Percentiles rank a stretch among this genome's conserved stretches.
Conservation (phyloP, 192 early-diverging fungal species). For the Coemansia sp. region DNA sequence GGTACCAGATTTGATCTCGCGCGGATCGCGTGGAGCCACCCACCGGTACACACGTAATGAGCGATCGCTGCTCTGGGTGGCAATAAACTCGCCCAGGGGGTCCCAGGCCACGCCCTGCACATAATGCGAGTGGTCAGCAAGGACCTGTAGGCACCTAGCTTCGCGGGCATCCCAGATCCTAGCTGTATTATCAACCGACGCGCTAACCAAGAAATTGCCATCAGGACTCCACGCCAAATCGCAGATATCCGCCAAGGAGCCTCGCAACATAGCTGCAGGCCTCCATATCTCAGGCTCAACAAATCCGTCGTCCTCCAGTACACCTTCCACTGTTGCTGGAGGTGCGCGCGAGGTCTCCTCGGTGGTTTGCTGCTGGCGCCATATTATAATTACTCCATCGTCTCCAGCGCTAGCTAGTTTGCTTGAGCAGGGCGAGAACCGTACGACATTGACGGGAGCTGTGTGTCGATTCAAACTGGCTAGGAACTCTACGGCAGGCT, state of each 20-base stretch:
- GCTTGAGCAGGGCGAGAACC: slow-evolving; percentile 78
- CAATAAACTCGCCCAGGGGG: slow-evolving; percentile 82
- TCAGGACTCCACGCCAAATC: slow-evolving; percentile 95
- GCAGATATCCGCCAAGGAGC: slow-evolving; percentile 82
- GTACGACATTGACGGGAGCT: slow-evolving; percentile 90
- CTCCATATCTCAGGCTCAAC: slow-evolving; percentile 77
- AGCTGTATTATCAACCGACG: slow-evolving; percentile 85
- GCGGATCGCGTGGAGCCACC: slow-evolving; percentile 15
- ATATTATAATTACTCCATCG: slow-evolving; percentile 87
- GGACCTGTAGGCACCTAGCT: slow-evolving; percentile 76
- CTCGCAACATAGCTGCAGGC: slow-evolving; percentile 70
- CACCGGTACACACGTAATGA: slow-evolving; percentile 60
- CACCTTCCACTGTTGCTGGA: not conserved
- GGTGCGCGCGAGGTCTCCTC: slow-evolving; percentile 15
- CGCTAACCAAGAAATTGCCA: slow-evolving; percentile 79
- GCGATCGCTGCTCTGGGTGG: slow-evolving; percentile 92
- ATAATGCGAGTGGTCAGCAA: slow-evolving; percentile 85
- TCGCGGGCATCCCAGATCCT: slow-evolving; percentile 81
- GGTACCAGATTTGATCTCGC: slow-evolving; percentile 24
- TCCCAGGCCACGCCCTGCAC: slow-evolving; percentile 99
- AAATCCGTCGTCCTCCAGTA: slow-evolving; percentile 22
- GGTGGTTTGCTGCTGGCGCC: slow-evolving; percentile 58
- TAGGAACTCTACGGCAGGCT: slow-evolving; percentile 73
- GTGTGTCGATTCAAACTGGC: slow-evolving; percentile 85
- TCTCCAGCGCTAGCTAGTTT: slow-evolving; percentile 90